These are phyloP conservation scores for Haematococcus lacustris DNA, from an alignment of 139 green algal genomes.

Conservation along the genomic window DNA sequence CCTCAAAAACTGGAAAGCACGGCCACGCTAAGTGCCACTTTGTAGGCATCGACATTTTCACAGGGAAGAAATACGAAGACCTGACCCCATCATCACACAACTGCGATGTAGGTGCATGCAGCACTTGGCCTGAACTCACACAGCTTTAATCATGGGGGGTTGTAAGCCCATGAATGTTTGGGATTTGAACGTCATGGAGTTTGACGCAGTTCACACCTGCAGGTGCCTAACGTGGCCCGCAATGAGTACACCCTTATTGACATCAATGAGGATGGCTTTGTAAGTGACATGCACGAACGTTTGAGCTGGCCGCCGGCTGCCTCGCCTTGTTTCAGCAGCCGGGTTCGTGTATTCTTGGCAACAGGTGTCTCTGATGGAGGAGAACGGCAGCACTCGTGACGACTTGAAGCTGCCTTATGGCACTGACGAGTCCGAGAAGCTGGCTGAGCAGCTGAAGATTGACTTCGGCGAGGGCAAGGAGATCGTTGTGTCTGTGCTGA, in stretches of 20 bases:
- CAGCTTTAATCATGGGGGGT: too few relatives aligned
- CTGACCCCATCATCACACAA: slow-evolving; percentile 97
- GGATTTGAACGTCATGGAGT: too few relatives aligned
- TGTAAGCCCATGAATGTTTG: too few relatives aligned
- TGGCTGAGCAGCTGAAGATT: slow-evolving; percentile 73
- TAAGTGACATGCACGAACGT: too few relatives aligned
- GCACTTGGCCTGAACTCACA: too few relatives aligned
- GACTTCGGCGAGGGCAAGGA: slow-evolving; percentile 87
- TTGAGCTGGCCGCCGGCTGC: too few relatives aligned
- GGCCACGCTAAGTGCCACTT: slow-evolving; percentile 99
- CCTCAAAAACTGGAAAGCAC: slow-evolving; percentile 99
- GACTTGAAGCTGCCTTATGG: slow-evolving; percentile 90
- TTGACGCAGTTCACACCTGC: too few relatives aligned
- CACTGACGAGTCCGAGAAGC: slow-evolving; percentile 83
- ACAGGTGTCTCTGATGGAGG: slow-evolving; percentile 86
- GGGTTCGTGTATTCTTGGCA: too few relatives aligned
- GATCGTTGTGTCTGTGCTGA: slow-evolving; percentile 85
- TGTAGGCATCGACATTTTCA: slow-evolving; percentile 95
- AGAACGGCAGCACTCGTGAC: slow-evolving; percentile 87
- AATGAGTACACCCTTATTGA: slow-evolving; percentile 93
- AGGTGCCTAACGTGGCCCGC: slow-evolving; percentile 85
- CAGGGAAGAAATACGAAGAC: slow-evolving; percentile 97
- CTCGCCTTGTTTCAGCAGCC: too few relatives aligned
- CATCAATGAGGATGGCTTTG: slow-evolving; percentile 94
- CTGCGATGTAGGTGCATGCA: slow-evolving; percentile 82